Percentiles rank a stretch among this genome's conserved stretches.
Evolutionary conservation across 345 rosid genomes (phyloP).

Genomic region (Populus alba): DNA sequence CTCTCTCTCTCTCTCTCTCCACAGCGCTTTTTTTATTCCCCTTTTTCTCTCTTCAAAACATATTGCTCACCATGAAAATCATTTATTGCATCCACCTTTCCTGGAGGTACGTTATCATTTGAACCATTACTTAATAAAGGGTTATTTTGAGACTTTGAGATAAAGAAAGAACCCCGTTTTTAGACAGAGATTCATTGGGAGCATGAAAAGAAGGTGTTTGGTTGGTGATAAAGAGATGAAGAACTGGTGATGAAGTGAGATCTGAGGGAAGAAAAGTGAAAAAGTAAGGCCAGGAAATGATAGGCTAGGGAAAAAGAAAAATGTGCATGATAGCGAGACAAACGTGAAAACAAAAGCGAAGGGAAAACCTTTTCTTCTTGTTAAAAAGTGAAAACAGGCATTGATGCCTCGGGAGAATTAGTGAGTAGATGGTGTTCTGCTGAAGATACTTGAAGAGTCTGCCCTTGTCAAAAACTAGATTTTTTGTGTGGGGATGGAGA

Average conservation of each 20-base stretch:
- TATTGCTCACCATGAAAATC: background rate
- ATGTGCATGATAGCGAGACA: slow-evolving; percentile 6
- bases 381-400: background rate
- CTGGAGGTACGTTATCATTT: background rate
- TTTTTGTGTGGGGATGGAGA: background rate
- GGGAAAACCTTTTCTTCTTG: slow-evolving; percentile 2
- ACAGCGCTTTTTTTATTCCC: background rate
- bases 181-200: background rate
- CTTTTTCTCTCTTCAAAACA: background rate
- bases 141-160: background rate
- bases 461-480: background rate
- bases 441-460: background rate
- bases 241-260: slow-evolving; percentile 20
- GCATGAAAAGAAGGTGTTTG: background rate
- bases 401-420: background rate
- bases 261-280: slow-evolving; percentile 11
- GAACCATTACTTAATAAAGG: background rate
- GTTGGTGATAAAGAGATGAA: slow-evolving; percentile 20
- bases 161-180: background rate
- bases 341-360: slow-evolving; percentile 25
- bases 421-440: background rate
- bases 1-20: background rate
- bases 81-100: background rate
- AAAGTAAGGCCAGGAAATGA: slow-evolving; percentile 4
- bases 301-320: slow-evolving; percentile 11